Evolutionary conservation across 768 basidiomycete genomes (phyloP).

Genomic region (Roridomyces roridus): DNA sequence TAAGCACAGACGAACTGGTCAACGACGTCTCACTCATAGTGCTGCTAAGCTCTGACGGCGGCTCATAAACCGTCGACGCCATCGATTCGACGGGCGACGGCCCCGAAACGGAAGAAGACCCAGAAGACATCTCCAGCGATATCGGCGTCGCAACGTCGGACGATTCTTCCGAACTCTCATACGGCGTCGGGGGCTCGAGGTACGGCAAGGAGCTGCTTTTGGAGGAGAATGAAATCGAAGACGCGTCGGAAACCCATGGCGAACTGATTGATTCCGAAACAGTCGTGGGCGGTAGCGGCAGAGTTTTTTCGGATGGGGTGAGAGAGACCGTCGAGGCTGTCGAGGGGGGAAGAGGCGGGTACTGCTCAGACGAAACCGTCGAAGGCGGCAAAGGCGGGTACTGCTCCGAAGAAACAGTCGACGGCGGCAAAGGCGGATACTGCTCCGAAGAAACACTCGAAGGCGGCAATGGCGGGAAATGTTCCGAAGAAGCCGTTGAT

Average conservation of each 20-base stretch:
- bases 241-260: conserved; percentile 4
- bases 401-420: conserved; percentile 26
- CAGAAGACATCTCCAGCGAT: conserved; percentile 33
- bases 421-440: conserved; percentile 29
- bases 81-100: conserved; percentile 38
- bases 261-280: conserved; percentile 2
- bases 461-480: conserved; percentile 41
- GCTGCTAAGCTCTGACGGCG: conserved; percentile 16
- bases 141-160: conserved; percentile 36
- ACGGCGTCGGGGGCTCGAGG: conserved; percentile 18
- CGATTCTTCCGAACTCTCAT: conserved; percentile 15
- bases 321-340: conserved; percentile 15
- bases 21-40: conserved; percentile 15
- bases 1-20: conserved; percentile 18
- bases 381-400: conserved; percentile 33
- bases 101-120: conserved; percentile 32
- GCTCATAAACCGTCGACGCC: conserved; percentile 8
- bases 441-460: conserved; percentile 31
- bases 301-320: conserved; percentile 11
- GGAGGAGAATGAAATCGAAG: conserved; percentile 15
- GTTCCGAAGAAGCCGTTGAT: conserved; percentile 28
- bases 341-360: conserved; percentile 6
- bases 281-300: conserved; percentile 21
- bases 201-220: conserved; percentile 12
- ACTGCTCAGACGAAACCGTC: conserved; percentile 26